Conservation (phyloP, 352 stramenopile species). For the Plasmopara muralis region DNA sequence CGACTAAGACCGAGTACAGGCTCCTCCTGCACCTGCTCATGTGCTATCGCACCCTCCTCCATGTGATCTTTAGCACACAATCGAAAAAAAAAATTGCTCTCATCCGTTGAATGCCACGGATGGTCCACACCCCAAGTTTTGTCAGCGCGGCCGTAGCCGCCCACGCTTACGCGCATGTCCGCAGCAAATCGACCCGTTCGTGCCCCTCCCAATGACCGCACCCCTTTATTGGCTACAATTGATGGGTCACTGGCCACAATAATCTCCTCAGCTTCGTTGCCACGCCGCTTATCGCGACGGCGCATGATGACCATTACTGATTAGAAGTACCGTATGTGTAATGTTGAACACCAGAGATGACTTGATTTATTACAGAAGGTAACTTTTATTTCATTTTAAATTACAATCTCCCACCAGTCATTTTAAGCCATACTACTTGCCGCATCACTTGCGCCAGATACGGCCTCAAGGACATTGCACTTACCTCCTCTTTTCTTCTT, state of each 20-base stretch:
- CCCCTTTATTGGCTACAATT: slow-evolving; percentile 58
- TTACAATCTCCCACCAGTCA: no score
- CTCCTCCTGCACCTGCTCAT: slow-evolving; percentile 35
- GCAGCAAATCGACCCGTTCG: slow-evolving; percentile 63
- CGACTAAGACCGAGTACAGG: slow-evolving; percentile 48
- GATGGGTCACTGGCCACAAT: slow-evolving; percentile 53
- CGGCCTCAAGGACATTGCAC: no score
- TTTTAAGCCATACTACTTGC: no score
- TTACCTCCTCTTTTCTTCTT: no score
- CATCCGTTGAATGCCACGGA: slow-evolving; percentile 62
- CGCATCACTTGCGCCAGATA: no score
- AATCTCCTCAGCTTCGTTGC: slow-evolving; percentile 56
- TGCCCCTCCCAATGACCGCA: slow-evolving; percentile 46
- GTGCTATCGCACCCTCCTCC: slow-evolving; percentile 46
- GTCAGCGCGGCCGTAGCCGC: slow-evolving; percentile 70
- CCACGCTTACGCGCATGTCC: slow-evolving; percentile 69
- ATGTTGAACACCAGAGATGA: no score
- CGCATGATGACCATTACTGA: slow-evolving; percentile 64
- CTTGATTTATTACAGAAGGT: no score
- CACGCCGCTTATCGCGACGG: slow-evolving; percentile 59
- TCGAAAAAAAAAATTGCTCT: slow-evolving; percentile 36
- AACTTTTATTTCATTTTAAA: no score
- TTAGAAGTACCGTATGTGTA: no score
- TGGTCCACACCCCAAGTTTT: slow-evolving; percentile 75
- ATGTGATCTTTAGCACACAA: slow-evolving; percentile 53